phyloP scores from a whole-genome alignment of 1,139 yeast species.

The Debaryomyces sp. region DNA sequence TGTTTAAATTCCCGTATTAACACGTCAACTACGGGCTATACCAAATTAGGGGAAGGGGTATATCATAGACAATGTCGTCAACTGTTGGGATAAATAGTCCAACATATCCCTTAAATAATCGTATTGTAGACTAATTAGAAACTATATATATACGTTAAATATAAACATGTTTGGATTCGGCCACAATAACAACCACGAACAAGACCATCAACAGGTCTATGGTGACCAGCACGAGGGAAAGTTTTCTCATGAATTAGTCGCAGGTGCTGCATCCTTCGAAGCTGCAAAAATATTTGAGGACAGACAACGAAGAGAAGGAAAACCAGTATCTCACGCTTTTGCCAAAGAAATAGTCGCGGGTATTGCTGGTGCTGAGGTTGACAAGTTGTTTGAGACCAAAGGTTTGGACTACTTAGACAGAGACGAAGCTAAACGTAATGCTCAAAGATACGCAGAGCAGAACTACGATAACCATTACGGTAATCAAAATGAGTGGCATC shows the following conservation, averaged over 20 bases:
- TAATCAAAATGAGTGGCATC: slow-evolving; percentile 29
- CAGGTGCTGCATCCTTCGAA: slow-evolving; percentile 39
- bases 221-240: slow-evolving; percentile 34
- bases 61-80: background rate
- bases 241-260: slow-evolving; percentile 34
- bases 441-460: slow-evolving; percentile 22
- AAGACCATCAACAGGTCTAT: slow-evolving; percentile 32
- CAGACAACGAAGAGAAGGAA: slow-evolving; percentile 35
- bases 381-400: slow-evolving; percentile 37
- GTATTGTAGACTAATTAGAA: background rate
- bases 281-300: slow-evolving; percentile 36
- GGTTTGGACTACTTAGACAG: slow-evolving; percentile 38
- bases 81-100: background rate
- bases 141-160: background rate
- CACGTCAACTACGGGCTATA: background rate
- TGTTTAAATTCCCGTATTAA: background rate
- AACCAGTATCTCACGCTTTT: slow-evolving; percentile 33
- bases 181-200: slow-evolving; percentile 49
- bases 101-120: background rate
- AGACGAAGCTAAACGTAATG: slow-evolving; percentile 27
- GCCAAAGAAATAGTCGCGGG: slow-evolving; percentile 36
- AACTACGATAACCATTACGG: slow-evolving; percentile 36
- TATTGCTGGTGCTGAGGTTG: slow-evolving; percentile 36
- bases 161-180: slow-evolving; percentile 20
- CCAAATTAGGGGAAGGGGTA: background rate